Base-by-base conservation (phyloP, 768 basidiomycete species). In the Calocybe cyanea region DNA sequence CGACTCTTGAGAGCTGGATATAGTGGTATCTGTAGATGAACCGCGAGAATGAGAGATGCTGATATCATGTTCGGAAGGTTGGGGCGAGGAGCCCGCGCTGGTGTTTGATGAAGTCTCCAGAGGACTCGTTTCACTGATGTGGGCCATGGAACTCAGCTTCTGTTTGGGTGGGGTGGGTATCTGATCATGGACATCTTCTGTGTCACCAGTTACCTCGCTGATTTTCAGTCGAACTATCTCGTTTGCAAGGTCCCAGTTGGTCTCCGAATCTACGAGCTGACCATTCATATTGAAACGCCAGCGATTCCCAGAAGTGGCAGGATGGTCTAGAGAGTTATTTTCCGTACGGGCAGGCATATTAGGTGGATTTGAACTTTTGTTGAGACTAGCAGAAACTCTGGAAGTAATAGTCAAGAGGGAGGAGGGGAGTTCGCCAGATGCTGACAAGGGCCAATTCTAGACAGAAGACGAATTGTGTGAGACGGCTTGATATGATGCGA, bases 11-110 rank as follows among this genome's bases (percentile, higher is more conserved):
- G 79, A 78, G 58, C 70, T 73, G 4, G 79, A 80, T 39, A 74
- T 70, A 21, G 81, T 75, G 24, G 83, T 84, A 65, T 89, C 87
- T 51, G 83, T 81, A n/a, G 88, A 89, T 20, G 87, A 88, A 42
- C 84, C 88, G 44, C 87, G 81, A 51, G 87, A 89, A 64, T 89
- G 87, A 51, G 83, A 81, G 21, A 78, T 72, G 43, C 67, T 73
- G 56, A 81, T 79, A 49, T 77, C 76, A 63, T 84, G 81, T 53
- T 86, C 84, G 50, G 81, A 75, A 35, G 75, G 66, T 43, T 82
- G 78, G 15, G 87, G 84, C 28, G 87, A 87, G 39, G 87, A 88
- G 55, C 80, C 83, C 39, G 80, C 69, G 60, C 86, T 88, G 42
- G 80, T 73, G 57, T 75, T 80, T 24, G 85, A 88, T 25, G 79